Evolutionary conservation across 2,329 filamentous ascomycete species (phyloP).

Genomic region (Alternaria panax): DNA sequence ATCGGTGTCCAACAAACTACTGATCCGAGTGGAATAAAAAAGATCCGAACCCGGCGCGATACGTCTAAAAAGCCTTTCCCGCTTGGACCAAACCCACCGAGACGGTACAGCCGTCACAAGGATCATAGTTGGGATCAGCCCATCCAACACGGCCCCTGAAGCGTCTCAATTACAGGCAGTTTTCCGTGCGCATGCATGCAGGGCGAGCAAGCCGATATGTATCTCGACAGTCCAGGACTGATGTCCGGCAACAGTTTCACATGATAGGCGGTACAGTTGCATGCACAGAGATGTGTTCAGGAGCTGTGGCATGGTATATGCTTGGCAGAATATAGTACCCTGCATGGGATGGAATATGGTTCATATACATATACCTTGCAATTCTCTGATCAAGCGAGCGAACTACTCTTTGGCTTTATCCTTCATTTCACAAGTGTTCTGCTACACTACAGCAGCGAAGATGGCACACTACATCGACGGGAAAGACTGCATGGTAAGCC

Average conservation of each 20-base stretch:
- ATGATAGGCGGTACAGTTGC: constrained; percentile 11
- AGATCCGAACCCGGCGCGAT: not conserved
- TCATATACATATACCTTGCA: constrained; percentile 12
- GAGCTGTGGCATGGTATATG: constrained; percentile 1
- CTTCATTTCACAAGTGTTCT: constrained; percentile 1
- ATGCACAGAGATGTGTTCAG: constrained; percentile 1
- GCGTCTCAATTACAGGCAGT: not conserved
- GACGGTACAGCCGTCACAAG: constrained; percentile 12
- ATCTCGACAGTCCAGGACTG: constrained; percentile 1
- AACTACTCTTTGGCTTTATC: constrained; percentile 4
- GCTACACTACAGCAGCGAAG: constrained; percentile 7
- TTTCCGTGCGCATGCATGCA: constrained; percentile 5
- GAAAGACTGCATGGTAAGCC: constrained; percentile 27
- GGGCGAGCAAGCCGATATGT: not conserved
- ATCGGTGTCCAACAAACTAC: not conserved
- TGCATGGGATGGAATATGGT: not conserved
- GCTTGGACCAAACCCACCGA: constrained; percentile 1
- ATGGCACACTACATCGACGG: constrained; percentile 27
- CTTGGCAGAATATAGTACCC: constrained; percentile 2
- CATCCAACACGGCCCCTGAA: constrained; percentile 3
- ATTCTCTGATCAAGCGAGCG: constrained; percentile 8
- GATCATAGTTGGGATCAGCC: constrained; percentile 8
- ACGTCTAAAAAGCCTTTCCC: not conserved
- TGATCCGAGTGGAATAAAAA: not conserved
- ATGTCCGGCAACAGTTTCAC: constrained; percentile 1